phyloP scores from a whole-genome alignment of 768 basidiomycete species.

The Suillus bovinus region DNA sequence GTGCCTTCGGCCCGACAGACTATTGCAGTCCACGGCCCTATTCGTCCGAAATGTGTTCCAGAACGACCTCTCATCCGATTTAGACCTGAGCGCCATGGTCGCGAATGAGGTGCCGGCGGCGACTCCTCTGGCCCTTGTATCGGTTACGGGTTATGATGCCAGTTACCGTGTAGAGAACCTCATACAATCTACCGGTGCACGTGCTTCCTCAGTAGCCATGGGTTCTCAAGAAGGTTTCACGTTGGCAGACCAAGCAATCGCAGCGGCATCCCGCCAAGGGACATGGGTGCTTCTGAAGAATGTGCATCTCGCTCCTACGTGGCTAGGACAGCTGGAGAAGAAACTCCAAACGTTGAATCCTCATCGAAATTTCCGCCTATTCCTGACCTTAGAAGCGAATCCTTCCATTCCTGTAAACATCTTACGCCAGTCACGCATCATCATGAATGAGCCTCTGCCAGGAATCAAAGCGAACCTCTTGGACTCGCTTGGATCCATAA shows the following conservation, averaged over 20 bases:
- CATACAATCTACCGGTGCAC: conserved; percentile 71
- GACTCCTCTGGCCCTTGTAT: conserved; percentile 87
- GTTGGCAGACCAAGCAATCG: conserved; percentile 95
- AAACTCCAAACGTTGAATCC: conserved; percentile 90
- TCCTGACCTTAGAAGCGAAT: conserved; percentile 98
- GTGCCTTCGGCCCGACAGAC: conserved; percentile 89
- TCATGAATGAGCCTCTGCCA: conserved; percentile 99
- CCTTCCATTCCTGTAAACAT: conserved; percentile 95
- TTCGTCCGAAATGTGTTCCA: conserved; percentile 81
- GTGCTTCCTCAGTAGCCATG: conserved; percentile 93
- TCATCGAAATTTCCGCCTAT: conserved; percentile 90
- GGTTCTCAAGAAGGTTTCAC: conserved; percentile 98
- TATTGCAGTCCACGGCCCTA: conserved; percentile 76
- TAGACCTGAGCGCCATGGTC: conserved; percentile 79
- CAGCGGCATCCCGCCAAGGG: conserved; percentile 87
- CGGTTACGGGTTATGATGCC: conserved; percentile 97
- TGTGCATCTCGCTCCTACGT: conserved; percentile 92
- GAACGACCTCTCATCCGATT: conserved; percentile 75
- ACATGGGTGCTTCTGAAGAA: conserved; percentile 98
- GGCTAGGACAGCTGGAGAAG: conserved; percentile 97
- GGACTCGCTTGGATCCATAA: conserved; percentile 80
- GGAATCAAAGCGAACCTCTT: conserved; percentile 96
- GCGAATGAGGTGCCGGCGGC: conserved; percentile 73
- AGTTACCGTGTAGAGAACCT: conserved; percentile 93
- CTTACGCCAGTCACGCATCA: conserved; percentile 89